phyloP scores from a whole-genome alignment of 1,284 basidiomycete genomes.

The Heterobasidion irregulare region DNA sequence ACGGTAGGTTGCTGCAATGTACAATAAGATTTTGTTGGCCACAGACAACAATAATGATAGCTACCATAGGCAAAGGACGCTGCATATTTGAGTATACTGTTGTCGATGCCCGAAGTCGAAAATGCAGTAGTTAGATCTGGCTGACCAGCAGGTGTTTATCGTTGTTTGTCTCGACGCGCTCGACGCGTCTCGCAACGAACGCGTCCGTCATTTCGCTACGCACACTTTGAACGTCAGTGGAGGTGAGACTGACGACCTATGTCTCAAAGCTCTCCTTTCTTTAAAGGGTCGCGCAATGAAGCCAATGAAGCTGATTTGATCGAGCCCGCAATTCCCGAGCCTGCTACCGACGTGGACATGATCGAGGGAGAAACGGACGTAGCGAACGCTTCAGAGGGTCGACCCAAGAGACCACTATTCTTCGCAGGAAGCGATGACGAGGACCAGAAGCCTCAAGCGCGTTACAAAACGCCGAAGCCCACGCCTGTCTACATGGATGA shows the following conservation, averaged over 20 bases:
- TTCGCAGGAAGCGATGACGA: constrained; percentile 47
- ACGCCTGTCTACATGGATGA: neutral
- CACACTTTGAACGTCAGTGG: neutral
- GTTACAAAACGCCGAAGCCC: neutral
- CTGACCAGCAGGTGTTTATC: neutral
- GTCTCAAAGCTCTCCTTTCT: constrained; percentile 5
- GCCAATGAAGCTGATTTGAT: neutral
- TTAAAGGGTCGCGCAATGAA: constrained; percentile 9
- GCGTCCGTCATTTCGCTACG: neutral
- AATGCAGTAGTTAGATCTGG: neutral
- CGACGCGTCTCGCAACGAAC: constrained; percentile 3
- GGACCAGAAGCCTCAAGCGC: constrained; percentile 14
- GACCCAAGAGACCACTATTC: neutral
- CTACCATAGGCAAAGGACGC: constrained; percentile 64
- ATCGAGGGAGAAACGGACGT: neutral
- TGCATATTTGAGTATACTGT: constrained; percentile 47
- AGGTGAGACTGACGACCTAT: neutral
- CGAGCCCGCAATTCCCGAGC: neutral
- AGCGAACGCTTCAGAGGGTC: neutral
- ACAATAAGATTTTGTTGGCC: neutral
- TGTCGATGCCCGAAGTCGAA: neutral
- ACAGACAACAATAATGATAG: constrained; percentile 3
- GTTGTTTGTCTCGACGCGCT: constrained; percentile 2
- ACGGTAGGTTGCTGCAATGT: constrained; percentile 82
- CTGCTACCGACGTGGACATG: neutral